Percentiles rank a stretch among this genome's conserved stretches.
Conservation (phyloP, 306 rosid genomes). For the Vigna hirtella region DNA sequence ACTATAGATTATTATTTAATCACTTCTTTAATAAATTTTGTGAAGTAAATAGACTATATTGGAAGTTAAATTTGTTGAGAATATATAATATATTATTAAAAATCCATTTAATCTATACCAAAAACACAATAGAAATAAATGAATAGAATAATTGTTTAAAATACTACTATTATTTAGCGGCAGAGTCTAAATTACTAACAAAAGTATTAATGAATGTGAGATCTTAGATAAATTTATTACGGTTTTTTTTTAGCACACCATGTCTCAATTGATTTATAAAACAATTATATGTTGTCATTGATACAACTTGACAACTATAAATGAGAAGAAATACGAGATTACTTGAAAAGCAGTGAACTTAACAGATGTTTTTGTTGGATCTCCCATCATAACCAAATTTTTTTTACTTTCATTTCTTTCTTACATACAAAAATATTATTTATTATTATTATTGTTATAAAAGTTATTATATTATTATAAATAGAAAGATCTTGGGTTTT, state of each 20-base stretch:
- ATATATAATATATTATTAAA: not conserved
- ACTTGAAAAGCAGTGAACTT: slow-evolving; percentile 36
- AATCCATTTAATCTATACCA: not conserved
- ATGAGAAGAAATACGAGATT: slow-evolving; percentile 21
- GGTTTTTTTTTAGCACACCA: not conserved
- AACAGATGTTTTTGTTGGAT: slow-evolving; percentile 45
- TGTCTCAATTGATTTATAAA: not conserved
- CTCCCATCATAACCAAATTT: slow-evolving; percentile 54
- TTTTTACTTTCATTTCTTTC: slow-evolving; percentile 25
- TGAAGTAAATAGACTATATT: not conserved
- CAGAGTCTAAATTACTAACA: not conserved
- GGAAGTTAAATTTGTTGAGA: not conserved
- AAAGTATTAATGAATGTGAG: too few relatives aligned
- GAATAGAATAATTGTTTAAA: not conserved
- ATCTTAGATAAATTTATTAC: too few relatives aligned
- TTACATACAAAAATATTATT: not conserved
- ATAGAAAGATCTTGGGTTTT: slow-evolving; percentile 45
- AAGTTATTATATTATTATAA: slow-evolving; percentile 15
- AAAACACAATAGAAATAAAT: not conserved
- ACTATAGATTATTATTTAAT: not conserved
- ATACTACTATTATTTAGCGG: not conserved
- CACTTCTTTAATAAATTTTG: not conserved
- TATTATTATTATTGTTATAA: not conserved
- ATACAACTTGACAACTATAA: slow-evolving; percentile 23
- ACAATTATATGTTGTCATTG: slow-evolving; percentile 20